Conservation (phyloP, 176 grass and related monocot genomes). For the Paspalum notatum region DNA sequence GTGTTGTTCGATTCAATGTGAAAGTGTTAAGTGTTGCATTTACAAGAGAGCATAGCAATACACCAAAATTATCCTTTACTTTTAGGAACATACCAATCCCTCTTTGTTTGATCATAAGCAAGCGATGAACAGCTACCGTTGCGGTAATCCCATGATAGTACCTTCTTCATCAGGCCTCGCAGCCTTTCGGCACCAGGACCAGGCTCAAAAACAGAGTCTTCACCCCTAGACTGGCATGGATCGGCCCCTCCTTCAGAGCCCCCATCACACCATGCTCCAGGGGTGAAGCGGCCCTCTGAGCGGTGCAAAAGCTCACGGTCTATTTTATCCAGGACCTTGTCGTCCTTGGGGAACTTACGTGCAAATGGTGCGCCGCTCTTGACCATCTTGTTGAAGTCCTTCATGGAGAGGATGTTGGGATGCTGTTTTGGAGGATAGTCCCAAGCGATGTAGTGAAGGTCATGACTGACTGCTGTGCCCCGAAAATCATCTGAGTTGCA, state of each 20-base stretch:
- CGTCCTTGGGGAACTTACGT: slow-evolving; percentile 80
- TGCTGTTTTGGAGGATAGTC: slow-evolving; percentile 82
- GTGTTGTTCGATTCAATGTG: slow-evolving; percentile 34
- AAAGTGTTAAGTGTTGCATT: slow-evolving; percentile 44
- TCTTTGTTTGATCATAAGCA: slow-evolving; percentile 79
- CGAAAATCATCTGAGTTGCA: slow-evolving; percentile 75
- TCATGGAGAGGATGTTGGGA: slow-evolving; percentile 68
- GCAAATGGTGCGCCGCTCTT: slow-evolving; percentile 84
- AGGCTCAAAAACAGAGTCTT: slow-evolving; percentile 63
- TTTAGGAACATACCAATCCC: slow-evolving; percentile 73
- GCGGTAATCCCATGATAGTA: slow-evolving; percentile 69
- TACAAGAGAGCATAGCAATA: slow-evolving; percentile 28
- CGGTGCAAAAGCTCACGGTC: slow-evolving; percentile 74
- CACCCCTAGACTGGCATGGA: slow-evolving; percentile 63
- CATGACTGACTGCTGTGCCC: slow-evolving; percentile 70
- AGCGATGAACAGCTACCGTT: slow-evolving; percentile 76
- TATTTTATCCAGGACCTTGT: slow-evolving; percentile 76
- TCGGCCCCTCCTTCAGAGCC: slow-evolving; percentile 50
- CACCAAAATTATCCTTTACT: slow-evolving; percentile 33
- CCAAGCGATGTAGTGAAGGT: slow-evolving; percentile 88
- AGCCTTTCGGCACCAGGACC: slow-evolving; percentile 70
- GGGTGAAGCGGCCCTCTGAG: slow-evolving; percentile 63
- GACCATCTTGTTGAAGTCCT: slow-evolving; percentile 79
- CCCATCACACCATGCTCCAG: slow-evolving; percentile 78
- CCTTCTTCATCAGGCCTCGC: slow-evolving; percentile 64